Percentiles rank a stretch among this genome's conserved stretches.
phyloP scores from a whole-genome alignment of 306 rosid genomes.

The Corylus americana region DNA sequence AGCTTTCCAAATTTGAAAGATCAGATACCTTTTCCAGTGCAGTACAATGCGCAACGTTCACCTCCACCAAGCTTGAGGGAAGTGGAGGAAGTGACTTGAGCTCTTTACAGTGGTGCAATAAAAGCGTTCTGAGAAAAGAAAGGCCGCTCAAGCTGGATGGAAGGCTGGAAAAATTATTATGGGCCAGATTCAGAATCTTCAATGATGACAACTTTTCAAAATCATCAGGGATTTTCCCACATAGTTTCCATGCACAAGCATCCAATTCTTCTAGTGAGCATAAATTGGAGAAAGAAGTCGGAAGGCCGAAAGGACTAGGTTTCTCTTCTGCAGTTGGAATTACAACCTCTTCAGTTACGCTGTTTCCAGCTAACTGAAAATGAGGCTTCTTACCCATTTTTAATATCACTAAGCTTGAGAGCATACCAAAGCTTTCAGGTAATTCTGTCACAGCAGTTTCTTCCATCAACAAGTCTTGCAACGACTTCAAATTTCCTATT shows the following conservation, averaged over 20 bases:
- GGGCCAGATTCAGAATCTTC: conserved; percentile 42
- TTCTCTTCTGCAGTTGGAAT: conserved; percentile 10
- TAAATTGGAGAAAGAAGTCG: conserved; percentile 53
- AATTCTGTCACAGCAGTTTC: conserved; percentile 49
- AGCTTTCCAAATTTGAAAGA: conserved; percentile 47
- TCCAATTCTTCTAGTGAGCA: conserved; percentile 40
- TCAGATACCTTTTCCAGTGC: conserved; percentile 46
- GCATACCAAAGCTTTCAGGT: conserved; percentile 66
- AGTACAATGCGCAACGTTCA: conserved; percentile 48
- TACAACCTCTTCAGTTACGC: conserved; percentile 3
- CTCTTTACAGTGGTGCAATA: conserved; percentile 36
- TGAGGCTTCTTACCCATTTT: conserved; percentile 40
- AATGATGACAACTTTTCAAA: conserved; percentile 50
- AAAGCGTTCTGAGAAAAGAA: conserved; percentile 42
- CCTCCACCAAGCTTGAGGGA: conserved; percentile 57
- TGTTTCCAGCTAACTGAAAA: background rate
- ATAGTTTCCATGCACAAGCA: conserved; percentile 49
- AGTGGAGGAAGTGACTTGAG: conserved; percentile 60
- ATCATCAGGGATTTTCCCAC: conserved; percentile 56
- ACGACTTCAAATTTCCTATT: conserved; percentile 51
- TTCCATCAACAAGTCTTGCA: conserved; percentile 44
- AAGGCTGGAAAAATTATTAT: conserved; percentile 51
- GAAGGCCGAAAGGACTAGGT: conserved; percentile 17
- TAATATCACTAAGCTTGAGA: conserved; percentile 48
- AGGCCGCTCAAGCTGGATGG: conserved; percentile 62